Percentiles rank a stretch among this genome's conserved stretches.
Conservation (phyloP, 108 stramenopile genomes). For the Conticribra guillardii region DNA sequence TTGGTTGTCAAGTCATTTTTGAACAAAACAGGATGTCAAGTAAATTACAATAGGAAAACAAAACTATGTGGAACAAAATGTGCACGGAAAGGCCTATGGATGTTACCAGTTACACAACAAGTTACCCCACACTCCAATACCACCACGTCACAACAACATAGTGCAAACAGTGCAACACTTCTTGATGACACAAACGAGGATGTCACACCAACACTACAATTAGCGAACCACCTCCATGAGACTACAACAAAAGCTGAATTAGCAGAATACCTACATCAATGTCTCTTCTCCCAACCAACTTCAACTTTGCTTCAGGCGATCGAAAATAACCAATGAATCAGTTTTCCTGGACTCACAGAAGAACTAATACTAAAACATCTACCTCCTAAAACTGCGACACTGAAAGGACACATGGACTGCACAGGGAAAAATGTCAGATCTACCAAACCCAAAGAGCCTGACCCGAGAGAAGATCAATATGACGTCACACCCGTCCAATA, state of each 20-base stretch:
- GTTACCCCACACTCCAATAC: not conserved
- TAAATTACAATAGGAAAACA: conserved; percentile 9
- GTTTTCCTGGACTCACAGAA: conserved; percentile 9
- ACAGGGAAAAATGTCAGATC: not conserved
- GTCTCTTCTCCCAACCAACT: conserved; percentile 5
- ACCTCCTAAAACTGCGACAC: not conserved
- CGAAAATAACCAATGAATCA: conserved; percentile 7
- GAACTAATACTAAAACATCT: not conserved
- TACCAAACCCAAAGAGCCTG: too few relatives aligned
- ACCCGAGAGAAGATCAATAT: not conserved
- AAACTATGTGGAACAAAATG: conserved; percentile 8
- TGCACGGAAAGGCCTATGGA: conserved; percentile 20
- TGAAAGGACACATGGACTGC: conserved; percentile 15
- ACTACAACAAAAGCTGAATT: conserved; percentile 7
- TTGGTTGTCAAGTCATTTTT: conserved; percentile 19
- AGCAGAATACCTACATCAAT: conserved; percentile 30
- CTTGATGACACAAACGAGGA: not conserved
- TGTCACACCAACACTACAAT: not conserved
- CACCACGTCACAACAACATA: not conserved
- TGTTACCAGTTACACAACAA: conserved; percentile 5
- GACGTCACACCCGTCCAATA: not conserved
- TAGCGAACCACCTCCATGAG: not conserved
- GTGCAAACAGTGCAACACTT: not conserved
- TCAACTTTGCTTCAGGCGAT: conserved; percentile 23
- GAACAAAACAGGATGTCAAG: conserved; percentile 5